These are phyloP conservation scores for Hypomontagnella monticulosa DNA, from an alignment of 495 filamentous ascomycete genomes.

Conservation along the genomic window DNA sequence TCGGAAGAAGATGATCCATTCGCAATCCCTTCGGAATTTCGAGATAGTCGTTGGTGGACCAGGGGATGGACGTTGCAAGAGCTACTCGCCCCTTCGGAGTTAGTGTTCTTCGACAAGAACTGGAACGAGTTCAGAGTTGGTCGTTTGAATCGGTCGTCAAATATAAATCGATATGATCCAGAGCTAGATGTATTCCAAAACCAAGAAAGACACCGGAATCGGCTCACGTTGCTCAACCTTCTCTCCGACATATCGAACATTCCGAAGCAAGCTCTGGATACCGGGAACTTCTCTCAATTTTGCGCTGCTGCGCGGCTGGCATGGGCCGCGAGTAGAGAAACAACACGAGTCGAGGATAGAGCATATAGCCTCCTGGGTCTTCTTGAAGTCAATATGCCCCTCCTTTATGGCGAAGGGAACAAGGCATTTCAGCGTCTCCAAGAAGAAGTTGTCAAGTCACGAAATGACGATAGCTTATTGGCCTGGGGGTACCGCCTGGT, in stretches of 20 bases:
- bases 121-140: slow-evolving; percentile 15
- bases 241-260: slow-evolving; percentile 27
- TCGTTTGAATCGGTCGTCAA: background rate
- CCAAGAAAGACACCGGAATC: slow-evolving; percentile 7
- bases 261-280: slow-evolving; percentile 12
- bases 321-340: slow-evolving; percentile 26
- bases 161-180: background rate
- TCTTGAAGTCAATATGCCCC: slow-evolving; percentile 44
- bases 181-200: background rate
- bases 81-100: slow-evolving; percentile 17
- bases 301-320: slow-evolving; percentile 19
- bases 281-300: slow-evolving; percentile 16
- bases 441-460: slow-evolving; percentile 39
- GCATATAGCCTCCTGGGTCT: slow-evolving; percentile 46
- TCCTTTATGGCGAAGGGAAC: slow-evolving; percentile 43
- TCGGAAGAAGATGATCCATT: slow-evolving; percentile 12
- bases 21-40: slow-evolving; percentile 11
- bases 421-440: slow-evolving; percentile 43
- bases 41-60: slow-evolving; percentile 21
- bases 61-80: slow-evolving; percentile 31
- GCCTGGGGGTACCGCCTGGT: slow-evolving; percentile 27
- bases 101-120: slow-evolving; percentile 15
- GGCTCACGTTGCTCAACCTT: slow-evolving; percentile 3
- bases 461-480: slow-evolving; percentile 36
- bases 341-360: slow-evolving; percentile 42